phyloP scores from a whole-genome alignment of 164 flowering plant species.

The Vitis riparia region DNA sequence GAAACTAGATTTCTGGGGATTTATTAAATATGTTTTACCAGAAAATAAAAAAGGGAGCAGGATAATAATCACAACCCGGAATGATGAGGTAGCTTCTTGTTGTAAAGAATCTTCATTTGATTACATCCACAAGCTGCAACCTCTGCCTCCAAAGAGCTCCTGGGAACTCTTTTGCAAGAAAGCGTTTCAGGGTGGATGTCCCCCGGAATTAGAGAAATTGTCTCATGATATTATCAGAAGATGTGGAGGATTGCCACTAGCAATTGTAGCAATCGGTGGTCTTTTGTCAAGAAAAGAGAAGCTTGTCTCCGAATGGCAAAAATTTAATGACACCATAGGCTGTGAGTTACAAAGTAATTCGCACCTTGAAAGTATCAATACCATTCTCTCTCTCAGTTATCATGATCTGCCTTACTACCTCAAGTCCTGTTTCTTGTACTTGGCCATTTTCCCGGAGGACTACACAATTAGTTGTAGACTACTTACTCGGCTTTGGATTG shows the following conservation, averaged over 20 bases:
- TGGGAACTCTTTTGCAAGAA: conserved; percentile 10
- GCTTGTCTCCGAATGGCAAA: conserved; percentile 21
- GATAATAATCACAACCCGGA: conserved; percentile 20
- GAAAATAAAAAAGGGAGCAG: conserved; percentile 11
- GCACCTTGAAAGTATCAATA: conserved; percentile 13
- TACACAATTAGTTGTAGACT: conserved; percentile 7
- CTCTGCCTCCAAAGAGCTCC: conserved; percentile 1
- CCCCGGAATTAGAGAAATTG: conserved; percentile 1
- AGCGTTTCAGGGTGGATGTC: too few species aligned
- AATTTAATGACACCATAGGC: conserved; percentile 11
- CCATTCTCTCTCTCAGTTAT: conserved; percentile 21
- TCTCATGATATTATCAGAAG: conserved; percentile 3
- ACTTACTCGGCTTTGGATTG: conserved; percentile 33
- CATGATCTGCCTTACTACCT: conserved; percentile 32
- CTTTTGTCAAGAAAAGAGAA: conserved; percentile 20
- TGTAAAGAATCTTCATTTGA: not conserved
- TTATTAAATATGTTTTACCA: conserved; percentile 10
- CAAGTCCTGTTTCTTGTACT: conserved; percentile 34
- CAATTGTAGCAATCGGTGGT: conserved; percentile 26
- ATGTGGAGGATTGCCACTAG: conserved; percentile 30
- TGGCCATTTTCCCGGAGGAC: conserved; percentile 32
- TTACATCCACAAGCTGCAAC: not conserved
- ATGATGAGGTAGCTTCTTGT: conserved; percentile 2
- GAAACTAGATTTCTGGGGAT: conserved; percentile 17
- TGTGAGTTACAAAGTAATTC: conserved; percentile 11